Conservation (phyloP, 192 early-diverging fungal genomes). For the Pilaira anomala region DNA sequence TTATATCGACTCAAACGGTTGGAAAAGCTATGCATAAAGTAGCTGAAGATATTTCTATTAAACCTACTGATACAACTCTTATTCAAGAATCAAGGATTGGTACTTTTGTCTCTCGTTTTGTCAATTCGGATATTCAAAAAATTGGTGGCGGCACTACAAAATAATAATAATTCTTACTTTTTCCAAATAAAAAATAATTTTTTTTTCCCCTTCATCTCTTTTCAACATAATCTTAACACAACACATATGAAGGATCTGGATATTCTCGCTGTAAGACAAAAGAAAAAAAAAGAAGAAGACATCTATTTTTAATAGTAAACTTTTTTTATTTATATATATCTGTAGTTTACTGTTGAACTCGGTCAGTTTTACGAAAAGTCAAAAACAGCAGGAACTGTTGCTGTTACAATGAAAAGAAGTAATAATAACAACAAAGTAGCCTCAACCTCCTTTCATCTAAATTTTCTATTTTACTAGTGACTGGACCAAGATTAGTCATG, state of each 20-base stretch:
- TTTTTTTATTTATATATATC: constrained; percentile 4
- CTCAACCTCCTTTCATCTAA: not conserved
- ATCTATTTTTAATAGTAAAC: not conserved
- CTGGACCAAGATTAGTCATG: constrained; percentile 7
- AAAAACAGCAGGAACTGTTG: constrained; percentile 26
- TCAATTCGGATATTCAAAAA: not conserved
- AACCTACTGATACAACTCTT: not conserved
- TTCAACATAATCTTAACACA: not conserved
- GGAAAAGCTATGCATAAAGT: constrained; percentile 26
- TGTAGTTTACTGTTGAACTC: constrained; percentile 37
- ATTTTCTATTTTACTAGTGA: constrained; percentile 20
- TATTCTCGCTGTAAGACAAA: constrained; percentile 24
- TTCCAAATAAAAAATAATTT: too few species aligned
- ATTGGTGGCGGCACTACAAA: not conserved
- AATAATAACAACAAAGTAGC: not conserved
- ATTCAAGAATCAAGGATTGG: not conserved
- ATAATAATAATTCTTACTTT: too few species aligned
- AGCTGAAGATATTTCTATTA: not conserved
- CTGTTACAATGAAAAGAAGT: constrained; percentile 41
- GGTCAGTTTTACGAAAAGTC: constrained; percentile 34
- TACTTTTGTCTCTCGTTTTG: not conserved
- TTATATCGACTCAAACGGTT: constrained; percentile 13
- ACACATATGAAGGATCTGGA: constrained; percentile 33
- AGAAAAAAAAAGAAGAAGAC: not conserved
- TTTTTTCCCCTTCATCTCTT: not conserved